Base-by-base conservation (phyloP, 2,329 filamentous ascomycete genomes). In the Sporothrix brunneoviolacea region DNA sequence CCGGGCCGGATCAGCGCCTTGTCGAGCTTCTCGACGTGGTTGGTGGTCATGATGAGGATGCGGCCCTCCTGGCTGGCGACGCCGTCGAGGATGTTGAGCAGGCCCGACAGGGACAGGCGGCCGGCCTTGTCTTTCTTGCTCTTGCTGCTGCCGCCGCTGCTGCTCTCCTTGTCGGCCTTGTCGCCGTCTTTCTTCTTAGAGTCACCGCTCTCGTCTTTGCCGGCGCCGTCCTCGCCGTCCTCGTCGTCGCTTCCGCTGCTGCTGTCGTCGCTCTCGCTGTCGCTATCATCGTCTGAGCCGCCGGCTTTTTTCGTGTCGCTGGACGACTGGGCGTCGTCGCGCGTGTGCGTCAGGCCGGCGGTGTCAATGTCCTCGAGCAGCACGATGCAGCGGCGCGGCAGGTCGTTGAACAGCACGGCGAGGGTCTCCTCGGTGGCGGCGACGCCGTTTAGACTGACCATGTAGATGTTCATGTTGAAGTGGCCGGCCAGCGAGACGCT, bases 81-180 rank as follows among this genome's bases (percentile, higher is more conserved):
- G 35, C 88, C 86, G 58, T 94, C 87, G 36, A 93, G 82, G 41
- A 87, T 84, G 65, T 93, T 93, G 42, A 93, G 78, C 2, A 93
- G 72, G 0, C 86, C 86, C 0, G 86, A 89, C 2, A 93, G 74
- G 0, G 85, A 88, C 39, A 93, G 66, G 4, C 74, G 66, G 2
- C 64, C 60, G 19, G 43, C 24, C 19, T 53, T 57, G 51, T 37
- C 41, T n/a, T 48, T 55, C 24, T 52, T 60, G 50, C 45, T 63
- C 8, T n/a, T 35, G 8, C 43, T 24, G 19, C 22, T 43, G 8
- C 51, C 37, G 13, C 27, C 21, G n/a, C 35, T 27, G 21, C 44
- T 44, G 22, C 24, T 28, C 6, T 16, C 28, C 8, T 44, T 41
- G n/a, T 35, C 24, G 13, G 50, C 54, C 49, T 24, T 27, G 16